Base-by-base conservation (phyloP, 176 grass and related monocot genomes). In the sorghum (Sorghum bicolor) region DNA sequence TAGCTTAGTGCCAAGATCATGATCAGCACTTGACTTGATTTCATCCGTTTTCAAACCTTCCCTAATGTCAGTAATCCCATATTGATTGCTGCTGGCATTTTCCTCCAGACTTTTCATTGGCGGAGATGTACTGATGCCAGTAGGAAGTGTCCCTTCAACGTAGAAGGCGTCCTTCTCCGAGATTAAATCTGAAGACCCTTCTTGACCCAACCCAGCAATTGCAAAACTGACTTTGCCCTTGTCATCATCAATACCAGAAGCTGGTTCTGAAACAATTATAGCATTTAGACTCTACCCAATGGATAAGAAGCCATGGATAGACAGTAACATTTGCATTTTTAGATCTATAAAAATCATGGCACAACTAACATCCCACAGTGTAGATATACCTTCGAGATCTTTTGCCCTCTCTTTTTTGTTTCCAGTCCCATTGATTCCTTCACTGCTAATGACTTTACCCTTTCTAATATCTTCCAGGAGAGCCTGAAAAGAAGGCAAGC, bases 391-490 rank as follows among this genome's bases (percentile, higher is more conserved):
- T 89, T 82, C 86, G 75, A 6, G 41, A 13, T 82, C 86, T 58
- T 84, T 82, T 66, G 45, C 53, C 48, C 80, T 78, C 40, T 83
- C 80, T 8, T 82, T 91, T 64, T 85, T 85, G 29, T 75, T 72
- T 80, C 79, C 40, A 74, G 43, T 63, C 60, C 50, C 55, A 84
- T 65, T 80, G 47, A 17, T 76, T 64, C 70, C 80, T 47, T 82
- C 93, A 66, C 86, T 92, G 74, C 91, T 87, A 60, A 74, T 82
- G 71, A 96, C 50, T 78, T 94, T 94, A 63, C 97, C 97, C 62
- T 89, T 89, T 72, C 90, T 90, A 50, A 99, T 99, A 78, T 98
- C 93, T 82, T 95, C 85, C 79, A 95, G 75, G 88, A 89, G 47
- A 85, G 82, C 89, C 96, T 98, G 76, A 26, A 22, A 78, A 78